Base-by-base conservation (phyloP, 2,329 filamentous ascomycete species). In the Aspergillus fumigatus region DNA sequence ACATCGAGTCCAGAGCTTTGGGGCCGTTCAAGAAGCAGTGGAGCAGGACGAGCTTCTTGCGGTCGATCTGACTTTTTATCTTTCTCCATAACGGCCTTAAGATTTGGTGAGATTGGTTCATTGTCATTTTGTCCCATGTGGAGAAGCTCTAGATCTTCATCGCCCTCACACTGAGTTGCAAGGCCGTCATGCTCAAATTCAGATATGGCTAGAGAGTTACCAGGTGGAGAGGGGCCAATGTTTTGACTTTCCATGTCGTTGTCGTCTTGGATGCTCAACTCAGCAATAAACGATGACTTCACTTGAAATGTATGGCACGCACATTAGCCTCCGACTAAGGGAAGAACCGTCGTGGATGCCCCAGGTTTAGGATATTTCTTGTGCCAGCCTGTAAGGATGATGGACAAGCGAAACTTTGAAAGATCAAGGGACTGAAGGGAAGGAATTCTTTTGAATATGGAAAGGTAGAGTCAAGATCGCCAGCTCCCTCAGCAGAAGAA, bases 21-120 rank as follows among this genome's bases (percentile, higher is more conserved):
- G 11, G 71, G 72, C 1, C 72, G 69, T 43, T 70, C 62, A 56
- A 74, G 67, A 35, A 73, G 59, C 7, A 67, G 51, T 25, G 67
- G 61, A 19, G 59, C 54, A 2, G 51, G 26, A 27, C 56, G 55
- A 41, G 55, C 53, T 10, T 45, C 54, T 17, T 45, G 27, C 19
- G 54, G 35, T 43, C 56, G 43, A 19, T 47, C 43, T n/a, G 60
- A 19, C 2, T 58, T 53, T 43, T 57, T 40, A 21, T 51, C 60
- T 40, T 64, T 60, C 21, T 66, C 59, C 26, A 62, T 56, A 1
- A 62, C 50, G 25, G 52, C 53, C 27, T 59, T 55, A 19, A 62
- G 57, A 14, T 43, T 53, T 14, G 63, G 63, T 0, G 63, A 63
- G 25, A 56, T 45, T 17, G 54, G 52, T 4, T 62, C 56, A 21